phyloP scores from a whole-genome alignment of 768 basidiomycete genomes.

The Naganishia randhawae region DNA sequence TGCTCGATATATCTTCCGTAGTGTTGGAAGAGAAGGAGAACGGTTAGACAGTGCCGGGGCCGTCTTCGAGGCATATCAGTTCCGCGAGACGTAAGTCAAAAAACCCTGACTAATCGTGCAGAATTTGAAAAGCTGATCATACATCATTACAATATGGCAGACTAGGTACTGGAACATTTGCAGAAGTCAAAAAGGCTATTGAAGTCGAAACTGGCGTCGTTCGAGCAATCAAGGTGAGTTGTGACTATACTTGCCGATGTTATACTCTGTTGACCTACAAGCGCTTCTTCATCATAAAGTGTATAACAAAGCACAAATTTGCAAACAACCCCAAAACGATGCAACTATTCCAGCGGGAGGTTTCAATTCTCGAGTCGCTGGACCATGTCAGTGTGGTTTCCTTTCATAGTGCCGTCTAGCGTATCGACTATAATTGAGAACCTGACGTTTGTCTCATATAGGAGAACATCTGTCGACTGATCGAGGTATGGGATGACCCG shows the following conservation, averaged over 20 bases:
- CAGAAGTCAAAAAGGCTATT: constrained; percentile 79
- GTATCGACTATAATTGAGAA: too few species aligned
- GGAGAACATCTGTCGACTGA: constrained; percentile 73
- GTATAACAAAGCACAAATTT: constrained; percentile 48
- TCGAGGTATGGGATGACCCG: constrained; percentile 70
- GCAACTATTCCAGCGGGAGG: constrained; percentile 63
- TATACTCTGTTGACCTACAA: not conserved
- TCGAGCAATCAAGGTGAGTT: constrained; percentile 70
- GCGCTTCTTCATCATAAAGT: constrained; percentile 37
- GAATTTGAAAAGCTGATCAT: not conserved
- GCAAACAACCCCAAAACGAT: constrained; percentile 44
- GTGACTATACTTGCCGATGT: not conserved
- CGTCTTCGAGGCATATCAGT: constrained; percentile 51
- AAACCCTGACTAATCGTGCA: not conserved
- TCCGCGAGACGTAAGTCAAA: constrained; percentile 43
- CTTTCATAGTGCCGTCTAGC: too few species aligned
- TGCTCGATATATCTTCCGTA: constrained; percentile 53
- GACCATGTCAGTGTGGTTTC: constrained; percentile 57
- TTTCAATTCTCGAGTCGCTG: constrained; percentile 70
- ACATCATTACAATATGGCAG: constrained; percentile 42
- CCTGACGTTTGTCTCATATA: constrained; percentile 25
- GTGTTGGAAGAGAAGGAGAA: constrained; percentile 38
- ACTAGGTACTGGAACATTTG: constrained; percentile 85
- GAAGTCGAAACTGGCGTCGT: constrained; percentile 66
- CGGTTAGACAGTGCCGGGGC: constrained; percentile 46